Conservation (phyloP, 1,284 basidiomycete species). For the Trichosporon sp. region DNA sequence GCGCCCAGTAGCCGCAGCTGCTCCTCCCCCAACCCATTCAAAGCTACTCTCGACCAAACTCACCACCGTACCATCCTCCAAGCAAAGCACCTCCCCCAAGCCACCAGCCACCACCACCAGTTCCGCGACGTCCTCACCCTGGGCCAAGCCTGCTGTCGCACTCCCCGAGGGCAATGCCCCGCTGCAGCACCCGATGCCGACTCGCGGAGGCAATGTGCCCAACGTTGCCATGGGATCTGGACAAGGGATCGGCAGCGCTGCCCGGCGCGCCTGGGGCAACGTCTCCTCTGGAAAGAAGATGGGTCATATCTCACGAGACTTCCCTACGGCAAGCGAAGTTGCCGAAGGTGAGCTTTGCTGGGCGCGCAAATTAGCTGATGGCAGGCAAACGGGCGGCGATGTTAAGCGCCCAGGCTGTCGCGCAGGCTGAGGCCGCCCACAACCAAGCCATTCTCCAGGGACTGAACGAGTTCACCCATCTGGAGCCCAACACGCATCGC, state of each 20-base stretch:
- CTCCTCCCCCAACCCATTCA: conserved; percentile 52
- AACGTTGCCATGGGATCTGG: conserved; percentile 34
- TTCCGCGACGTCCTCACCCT: conserved; percentile 35
- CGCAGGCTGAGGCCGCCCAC: conserved; percentile 52
- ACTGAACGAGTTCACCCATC: conserved; percentile 81
- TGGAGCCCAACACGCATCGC: conserved; percentile 86
- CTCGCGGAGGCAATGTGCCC: conserved; percentile 17
- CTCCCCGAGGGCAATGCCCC: conserved; percentile 14
- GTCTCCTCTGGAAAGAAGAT: conserved; percentile 5
- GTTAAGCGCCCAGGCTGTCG: conserved; percentile 38
- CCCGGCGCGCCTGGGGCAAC: conserved; percentile 25
- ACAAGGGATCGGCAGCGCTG: conserved; percentile 24
- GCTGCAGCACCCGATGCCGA: conserved; percentile 35
- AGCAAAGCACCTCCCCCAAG: conserved; percentile 31
- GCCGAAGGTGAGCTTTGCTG: conserved; percentile 64
- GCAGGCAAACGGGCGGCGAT: conserved; percentile 39
- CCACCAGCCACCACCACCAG: conserved; percentile 25
- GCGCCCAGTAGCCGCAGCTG: conserved; percentile 50
- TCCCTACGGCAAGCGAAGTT: conserved; percentile 89
- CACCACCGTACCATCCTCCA: conserved; percentile 16
- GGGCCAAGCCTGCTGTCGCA: conserved; percentile 40
- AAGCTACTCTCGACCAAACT: conserved; percentile 53
- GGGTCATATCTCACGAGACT: conserved; percentile 48
- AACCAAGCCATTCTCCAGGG: conserved; percentile 58
- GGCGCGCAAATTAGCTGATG: not conserved